phyloP scores from a whole-genome alignment of 23 red algal genomes.

The Gracilariopsis chorda region DNA sequence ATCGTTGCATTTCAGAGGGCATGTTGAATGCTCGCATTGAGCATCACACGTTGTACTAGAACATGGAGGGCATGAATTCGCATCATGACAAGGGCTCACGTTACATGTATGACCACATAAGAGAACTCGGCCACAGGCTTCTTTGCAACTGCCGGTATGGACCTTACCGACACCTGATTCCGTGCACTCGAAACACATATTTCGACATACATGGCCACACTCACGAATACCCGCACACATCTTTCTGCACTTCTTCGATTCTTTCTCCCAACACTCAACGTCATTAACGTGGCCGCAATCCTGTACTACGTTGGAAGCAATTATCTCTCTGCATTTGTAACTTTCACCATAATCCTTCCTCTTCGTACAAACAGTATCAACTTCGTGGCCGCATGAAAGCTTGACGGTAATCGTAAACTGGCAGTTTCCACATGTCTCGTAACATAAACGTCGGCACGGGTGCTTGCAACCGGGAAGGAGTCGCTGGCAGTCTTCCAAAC shows the following conservation, averaged over 20 bases:
- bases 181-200: neutral
- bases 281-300: neutral
- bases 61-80: slow-evolving; percentile 31
- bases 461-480: neutral
- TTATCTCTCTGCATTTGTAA: neutral
- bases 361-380: neutral
- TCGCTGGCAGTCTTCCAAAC: neutral
- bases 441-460: neutral
- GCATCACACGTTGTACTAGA: neutral
- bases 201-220: neutral
- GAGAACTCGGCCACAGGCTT: neutral
- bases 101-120: slow-evolving; percentile 8
- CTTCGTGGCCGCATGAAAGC: neutral
- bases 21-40: slow-evolving; percentile 31
- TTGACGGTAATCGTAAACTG: neutral
- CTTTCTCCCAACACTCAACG: neutral
- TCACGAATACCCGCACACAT: neutral
- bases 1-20: neutral
- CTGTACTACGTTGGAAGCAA: neutral
- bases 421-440: neutral
- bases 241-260: neutral
- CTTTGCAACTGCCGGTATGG: neutral
- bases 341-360: neutral
- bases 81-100: slow-evolving; percentile 4
- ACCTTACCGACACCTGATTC: neutral